Base-by-base conservation (phyloP, 2,329 filamentous ascomycete species). In the Botrytis fragariae region DNA sequence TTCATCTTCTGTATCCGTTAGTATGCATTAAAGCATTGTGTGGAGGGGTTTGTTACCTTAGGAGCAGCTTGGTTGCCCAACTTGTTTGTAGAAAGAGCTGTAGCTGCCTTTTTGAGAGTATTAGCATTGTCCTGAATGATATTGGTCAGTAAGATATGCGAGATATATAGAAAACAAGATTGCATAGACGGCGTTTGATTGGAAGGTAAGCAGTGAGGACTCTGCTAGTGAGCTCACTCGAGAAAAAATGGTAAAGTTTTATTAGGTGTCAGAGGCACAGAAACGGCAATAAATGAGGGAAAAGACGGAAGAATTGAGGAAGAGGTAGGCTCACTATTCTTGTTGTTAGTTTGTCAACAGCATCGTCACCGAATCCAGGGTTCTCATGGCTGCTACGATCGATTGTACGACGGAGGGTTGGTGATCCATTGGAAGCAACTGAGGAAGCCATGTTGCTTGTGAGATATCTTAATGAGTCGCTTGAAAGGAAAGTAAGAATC, bases 71-170 rank as follows among this genome's bases (percentile, higher is more conserved):
- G 87, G 74, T 89, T 90, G 72, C 83, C 84, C 76, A 89, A 80
- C 78, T 87, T 89, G 67, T 86, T 87, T 8, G 87, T 85, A 42
- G 85, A 81, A 75, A 90, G 82, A 57, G 84, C 83, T 54, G 83
- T 81, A 44, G 86, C 81, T 60, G 80, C 80, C 71, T 80, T 81
- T 77, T 82, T 82, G 69, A 81, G 75, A 29, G 76, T 76, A 72
- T 71, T 69, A 63, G 75, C 57, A 59, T 72, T 71, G 65, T 79
- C 76, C 78, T 79, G 72, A 59, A 63, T 42, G 20, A 61, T 60
- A 48, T 73, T 69, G 32, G 72, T 77, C 73, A 78, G 72, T 76
- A 67, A 64, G 37, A 73, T 67, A 48, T 48, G 62, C 72, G 67
- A 59, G 61, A 60, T 59, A 71, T 54, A 10, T 75, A 29, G 42